Evolutionary conservation across 2,329 filamentous ascomycete species (phyloP), one percentile per base, ranked within the genome.

Genomic region (Arthrobotrys conoides): DNA sequence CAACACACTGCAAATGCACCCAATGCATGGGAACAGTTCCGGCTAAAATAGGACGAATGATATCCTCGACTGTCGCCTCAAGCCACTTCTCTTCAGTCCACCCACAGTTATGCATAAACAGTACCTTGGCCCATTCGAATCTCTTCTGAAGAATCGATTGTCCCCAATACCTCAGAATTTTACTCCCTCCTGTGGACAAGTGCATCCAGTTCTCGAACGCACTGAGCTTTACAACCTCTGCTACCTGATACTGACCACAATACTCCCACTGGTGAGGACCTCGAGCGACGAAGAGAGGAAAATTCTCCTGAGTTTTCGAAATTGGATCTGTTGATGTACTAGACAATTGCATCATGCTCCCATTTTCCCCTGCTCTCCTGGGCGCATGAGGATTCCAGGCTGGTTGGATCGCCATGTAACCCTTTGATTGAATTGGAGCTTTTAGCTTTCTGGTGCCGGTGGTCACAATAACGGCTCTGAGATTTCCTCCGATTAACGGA

Each of bases 331-430:
- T 49, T 14, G 51, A 51, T 14, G 30, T 41, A 2, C 3, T 51
- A 12, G 51, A 57, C 16, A 78, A 18, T 12, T 78, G 75, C 63
- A 78, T 68, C 18, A 78, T 72, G 41, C 75, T 78, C 4, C 75
- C 68, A 18, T 78, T 72, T 49, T 78, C 33, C 16, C 75, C 75
- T 3, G 75, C 68, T 20, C 44, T 63, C 22, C 24, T 61, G 0
- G 75, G 75, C 12, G 64, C 68, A 41, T 72, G 75, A 20, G 75
- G 75, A 16, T 78, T 78, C 75, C 75, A 78, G 18, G 55, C 68
- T 8, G 75, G 68, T 24, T 68, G 64, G 18, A 72, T 69, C 6
- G 63, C 75, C 10, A 78, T 63, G 36, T 78, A 78, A 5, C 75
- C 75, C 36, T 49, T 78, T 14, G 68, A 72, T 38, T 68, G 33